Evolutionary conservation across 2,329 filamentous ascomycete species (phyloP), one percentile per base, ranked within the genome.

Genomic region (Colletotrichum scovillei): DNA sequence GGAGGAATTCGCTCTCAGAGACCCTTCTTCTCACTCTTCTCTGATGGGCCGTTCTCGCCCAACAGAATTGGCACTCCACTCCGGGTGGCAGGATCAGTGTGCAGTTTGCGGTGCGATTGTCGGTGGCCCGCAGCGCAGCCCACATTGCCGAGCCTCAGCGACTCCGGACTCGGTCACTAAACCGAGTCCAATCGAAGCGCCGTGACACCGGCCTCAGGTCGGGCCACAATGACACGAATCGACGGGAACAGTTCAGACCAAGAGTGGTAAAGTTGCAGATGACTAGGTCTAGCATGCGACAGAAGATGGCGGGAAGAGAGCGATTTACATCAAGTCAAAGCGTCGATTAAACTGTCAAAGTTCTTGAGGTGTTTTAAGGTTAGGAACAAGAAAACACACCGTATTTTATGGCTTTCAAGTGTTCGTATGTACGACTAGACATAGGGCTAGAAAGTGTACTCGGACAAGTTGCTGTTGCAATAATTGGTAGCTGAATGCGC

Each of bases 131-230:
- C 58, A 66, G 38, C 53, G 65, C 32, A 42, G 52, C 66, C 70
- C 70, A 72, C 70, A 72, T 69, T 72, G 63, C 59, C 38, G 53
- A 64, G 22, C 30, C 30, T 63, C 58, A 58, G 30, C 35, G 19
- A 63, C 53, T 73, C 53, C 66, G 55, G 66, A 70, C 67, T 70
- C 60, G 59, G 70, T 73, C 67, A 49, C 55, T 60, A 70, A 22
- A 38, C 32, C 46, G 26, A 73, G 60, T 8, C 46, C 26, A 60
- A 16, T 8, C 46, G 49, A 53, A 22, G 49, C 38, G 38, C 65
- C 16, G 58, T 42, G 30, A 19, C 26, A 55, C 42, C 46, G 19
- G 28, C n/a, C 28, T 24, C 32, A 6, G 11, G 53, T n/a, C 19
- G 30, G 28, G 12, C 14, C 42, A 35, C 26, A 19, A 8, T 30